A percentile compares a stretch with the other conserved stretches of the same genome.
Evolutionary conservation across 495 filamentous ascomycete genomes (phyloP).

Genomic region (Darksidea phi): DNA sequence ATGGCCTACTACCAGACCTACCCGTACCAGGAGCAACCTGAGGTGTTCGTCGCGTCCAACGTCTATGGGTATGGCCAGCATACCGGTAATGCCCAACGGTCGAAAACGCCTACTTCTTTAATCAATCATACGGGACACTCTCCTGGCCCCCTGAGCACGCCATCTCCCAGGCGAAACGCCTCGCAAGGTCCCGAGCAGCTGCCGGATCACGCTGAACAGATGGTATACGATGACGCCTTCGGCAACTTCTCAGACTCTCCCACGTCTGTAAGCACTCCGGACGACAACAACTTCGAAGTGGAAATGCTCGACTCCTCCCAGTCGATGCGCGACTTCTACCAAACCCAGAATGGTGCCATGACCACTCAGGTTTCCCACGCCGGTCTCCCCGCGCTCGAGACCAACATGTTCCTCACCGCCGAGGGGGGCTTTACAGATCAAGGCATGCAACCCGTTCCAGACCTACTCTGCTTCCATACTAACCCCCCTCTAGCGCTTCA

Average conservation of each 20-base stretch:
- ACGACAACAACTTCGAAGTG: conserved; percentile 24
- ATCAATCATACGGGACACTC: conserved; percentile 23
- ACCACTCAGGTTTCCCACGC: conserved; percentile 5
- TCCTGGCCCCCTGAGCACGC: conserved; percentile 29
- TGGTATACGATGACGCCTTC: conserved; percentile 18
- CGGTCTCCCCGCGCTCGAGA: conserved; percentile 3
- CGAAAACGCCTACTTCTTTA: conserved; percentile 26
- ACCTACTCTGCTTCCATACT: not conserved
- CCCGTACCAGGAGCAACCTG: conserved; percentile 6
- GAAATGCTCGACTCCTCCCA: conserved; percentile 22
- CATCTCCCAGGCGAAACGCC: conserved; percentile 21
- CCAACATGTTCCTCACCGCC: conserved; percentile 8
- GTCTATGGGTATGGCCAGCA: conserved; percentile 12
- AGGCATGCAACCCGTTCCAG: not conserved
- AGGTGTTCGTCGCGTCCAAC: not conserved
- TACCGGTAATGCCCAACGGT: conserved; percentile 7
- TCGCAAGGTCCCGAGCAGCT: conserved; percentile 20
- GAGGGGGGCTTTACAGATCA: conserved; percentile 16
- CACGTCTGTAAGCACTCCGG: conserved; percentile 29
- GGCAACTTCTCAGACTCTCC: conserved; percentile 24
- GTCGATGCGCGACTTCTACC: conserved; percentile 22
- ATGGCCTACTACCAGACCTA: conserved; percentile 18
- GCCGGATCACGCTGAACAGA: conserved; percentile 19
- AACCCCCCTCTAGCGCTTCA: not conserved
- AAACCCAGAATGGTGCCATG: conserved; percentile 4